These are phyloP conservation scores for Sporothrix protearum DNA, from an alignment of 2,329 filamentous ascomycete species.

Conservation along the genomic window DNA sequence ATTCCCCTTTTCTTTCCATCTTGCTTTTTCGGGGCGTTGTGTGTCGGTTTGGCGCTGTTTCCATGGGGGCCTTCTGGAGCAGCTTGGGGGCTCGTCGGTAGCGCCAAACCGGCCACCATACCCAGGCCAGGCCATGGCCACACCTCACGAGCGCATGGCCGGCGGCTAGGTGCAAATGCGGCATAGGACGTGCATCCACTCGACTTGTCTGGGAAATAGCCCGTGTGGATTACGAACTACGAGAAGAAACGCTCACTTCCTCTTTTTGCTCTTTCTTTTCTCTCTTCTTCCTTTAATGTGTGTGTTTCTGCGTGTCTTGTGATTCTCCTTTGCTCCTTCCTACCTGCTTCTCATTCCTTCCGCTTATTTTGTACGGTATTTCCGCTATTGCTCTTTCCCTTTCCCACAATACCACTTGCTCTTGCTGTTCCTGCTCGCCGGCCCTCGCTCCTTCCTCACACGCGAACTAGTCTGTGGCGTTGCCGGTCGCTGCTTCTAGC, in stretches of 20 bases:
- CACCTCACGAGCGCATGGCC: slow-evolving; percentile 7
- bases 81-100: not conserved
- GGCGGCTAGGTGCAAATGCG: slow-evolving; percentile 6
- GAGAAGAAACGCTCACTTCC: not conserved
- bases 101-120: not conserved
- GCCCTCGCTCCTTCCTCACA: slow-evolving; percentile 7
- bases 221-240: not conserved
- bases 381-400: not conserved
- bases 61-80: not conserved
- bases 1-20: not conserved
- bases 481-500: slow-evolving; percentile 6
- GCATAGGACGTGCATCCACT: not conserved
- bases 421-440: not conserved
- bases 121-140: not conserved
- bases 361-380: not conserved
- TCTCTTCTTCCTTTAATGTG: not conserved
- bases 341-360: not conserved
- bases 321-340: not conserved
- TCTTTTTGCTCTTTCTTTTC: not conserved
- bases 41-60: not conserved
- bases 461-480: not conserved
- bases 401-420: not conserved
- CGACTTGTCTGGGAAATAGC: not conserved
- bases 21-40: not conserved
- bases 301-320: not conserved